A percentile compares a stretch with the other conserved stretches of the same genome.
Evolutionary conservation across 2,329 filamentous ascomycete genomes (phyloP).

Genomic region (Dryadomyces sulphureus): DNA sequence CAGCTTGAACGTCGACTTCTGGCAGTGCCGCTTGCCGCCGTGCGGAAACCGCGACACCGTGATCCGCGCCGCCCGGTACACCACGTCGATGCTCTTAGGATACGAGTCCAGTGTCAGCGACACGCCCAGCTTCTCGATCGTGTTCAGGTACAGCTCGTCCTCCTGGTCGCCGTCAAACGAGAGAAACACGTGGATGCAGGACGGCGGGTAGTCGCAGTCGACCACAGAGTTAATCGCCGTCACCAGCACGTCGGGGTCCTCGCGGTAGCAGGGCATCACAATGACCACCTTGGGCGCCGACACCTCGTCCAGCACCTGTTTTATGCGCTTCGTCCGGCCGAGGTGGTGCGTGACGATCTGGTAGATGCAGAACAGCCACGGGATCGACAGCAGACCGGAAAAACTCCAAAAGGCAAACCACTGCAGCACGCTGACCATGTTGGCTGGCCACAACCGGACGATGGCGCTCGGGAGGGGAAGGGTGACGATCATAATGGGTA

Average conservation of each 20-base stretch:
- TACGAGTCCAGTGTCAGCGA: conserved; percentile 62
- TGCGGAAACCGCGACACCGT: conserved; percentile 88
- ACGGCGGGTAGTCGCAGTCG: conserved; percentile 82
- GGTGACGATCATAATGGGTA: conserved; percentile 90
- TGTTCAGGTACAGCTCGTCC: conserved; percentile 77
- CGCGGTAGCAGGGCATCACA: conserved; percentile 94
- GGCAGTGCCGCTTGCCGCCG: conserved; percentile 84
- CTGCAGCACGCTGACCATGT: conserved; percentile 60
- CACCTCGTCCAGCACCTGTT: conserved; percentile 67
- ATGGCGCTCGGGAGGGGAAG: conserved; percentile 65
- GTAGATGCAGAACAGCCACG: conserved; percentile 88
- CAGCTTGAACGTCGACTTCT: conserved; percentile 83
- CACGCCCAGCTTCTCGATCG: conserved; percentile 72
- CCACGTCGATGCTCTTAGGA: conserved; percentile 80
- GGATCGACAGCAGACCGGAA: conserved; percentile 66
- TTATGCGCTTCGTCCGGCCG: conserved; percentile 67
- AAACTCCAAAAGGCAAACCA: conserved; percentile 97
- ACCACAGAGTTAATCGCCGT: conserved; percentile 84
- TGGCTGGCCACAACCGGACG: conserved; percentile 53
- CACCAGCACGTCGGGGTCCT: conserved; percentile 69
- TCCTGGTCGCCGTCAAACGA: conserved; percentile 88
- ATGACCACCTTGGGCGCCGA: conserved; percentile 89
- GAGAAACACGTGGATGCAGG: conserved; percentile 86
- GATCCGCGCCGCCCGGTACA: conserved; percentile 67
- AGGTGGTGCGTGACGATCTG: conserved; percentile 79